Base-by-base conservation (phyloP, 148 eudicot species). In the Hydrangea macrophylla region DNA sequence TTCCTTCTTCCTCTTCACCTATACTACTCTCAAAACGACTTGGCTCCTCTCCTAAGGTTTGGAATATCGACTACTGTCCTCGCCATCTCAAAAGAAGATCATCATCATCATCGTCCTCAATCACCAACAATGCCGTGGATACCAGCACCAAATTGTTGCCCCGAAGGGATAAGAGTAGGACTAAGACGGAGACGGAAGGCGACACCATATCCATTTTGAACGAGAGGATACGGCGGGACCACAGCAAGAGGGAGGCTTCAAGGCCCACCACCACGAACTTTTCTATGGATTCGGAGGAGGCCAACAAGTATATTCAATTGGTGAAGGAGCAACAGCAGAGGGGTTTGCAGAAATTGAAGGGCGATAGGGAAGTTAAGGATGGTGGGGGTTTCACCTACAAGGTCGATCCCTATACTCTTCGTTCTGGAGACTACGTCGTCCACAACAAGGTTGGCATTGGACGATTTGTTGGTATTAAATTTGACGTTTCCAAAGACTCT, bases 401-500 rank as follows among this genome's bases (percentile, higher is more conserved):
- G 75, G 98, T 82, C 31, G 96, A 93, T 68, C 98, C 98, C 33
- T 93, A 86, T 69, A 76, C 80, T 42, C 79, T 93, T 32, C 74
- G 78, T 42, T 53, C 74, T 22, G 98, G 96, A 18, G 98, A 93
- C 70, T 93, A 93, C 67, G 96, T 93, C 31, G 98, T 93, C 39
- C 98, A 93, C 79, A 93, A 86, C 90, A 90, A 88, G 82, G 98
- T 93, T 25, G 98, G 98, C 17, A 70, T 93, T 61, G 98, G 98
- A 31, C 75, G 92, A 58, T 93, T 93, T 81, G 88, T 86, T 15
- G 88, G 92, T 55, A 88, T 93, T 70, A 90, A 88, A 61, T 85
- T 70, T 64, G 95, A 90, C 69, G 76, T 78, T 11, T 73, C 82
- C 22, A 86, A 82, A 65, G 81, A 68, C 39, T 74, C 78, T 7